These are phyloP conservation scores for Groenewaldozyma salmanticensis DNA, from an alignment of 805 yeast species.

Conservation along the genomic window DNA sequence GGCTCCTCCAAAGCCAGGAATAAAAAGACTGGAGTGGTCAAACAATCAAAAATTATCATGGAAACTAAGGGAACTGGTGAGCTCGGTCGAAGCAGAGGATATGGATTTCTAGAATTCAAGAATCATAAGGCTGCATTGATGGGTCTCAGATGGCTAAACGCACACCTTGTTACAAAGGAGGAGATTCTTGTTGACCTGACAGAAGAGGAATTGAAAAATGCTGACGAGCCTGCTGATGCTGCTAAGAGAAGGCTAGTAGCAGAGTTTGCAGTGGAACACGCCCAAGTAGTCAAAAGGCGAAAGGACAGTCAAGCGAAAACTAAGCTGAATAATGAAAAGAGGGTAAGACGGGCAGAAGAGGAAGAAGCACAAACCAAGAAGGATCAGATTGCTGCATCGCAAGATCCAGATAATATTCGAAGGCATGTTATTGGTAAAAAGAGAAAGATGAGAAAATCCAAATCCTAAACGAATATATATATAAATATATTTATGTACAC, in stretches of 20 bases:
- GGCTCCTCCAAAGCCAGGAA: slow-evolving; percentile 30
- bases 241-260: slow-evolving; percentile 72
- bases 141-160: slow-evolving; percentile 96
- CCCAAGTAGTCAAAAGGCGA: slow-evolving; percentile 87
- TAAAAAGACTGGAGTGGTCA: slow-evolving; percentile 81
- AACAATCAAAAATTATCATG: slow-evolving; percentile 85
- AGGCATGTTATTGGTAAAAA: slow-evolving; percentile 26
- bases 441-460: slow-evolving; percentile 23
- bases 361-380: slow-evolving; percentile 8
- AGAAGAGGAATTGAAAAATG: slow-evolving; percentile 14
- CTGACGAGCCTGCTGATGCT: slow-evolving; percentile 21
- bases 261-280: slow-evolving; percentile 94
- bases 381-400: slow-evolving; percentile 2
- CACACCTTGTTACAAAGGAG: slow-evolving; percentile 65
- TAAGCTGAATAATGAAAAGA: slow-evolving; percentile 13
- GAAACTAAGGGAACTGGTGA: slow-evolving; percentile 87
- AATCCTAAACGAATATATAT: slow-evolving; percentile 3
- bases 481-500: slow-evolving; percentile 1
- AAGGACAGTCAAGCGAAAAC: slow-evolving; percentile 37
- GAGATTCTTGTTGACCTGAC: slow-evolving; percentile 40
- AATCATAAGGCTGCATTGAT: slow-evolving; percentile 88
- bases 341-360: slow-evolving; percentile 21
- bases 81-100: slow-evolving; percentile 88
- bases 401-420: slow-evolving; percentile 15
- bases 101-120: slow-evolving; percentile 87